phyloP scores from a whole-genome alignment of 306 rosid species.

The Cicer cuneatum region DNA sequence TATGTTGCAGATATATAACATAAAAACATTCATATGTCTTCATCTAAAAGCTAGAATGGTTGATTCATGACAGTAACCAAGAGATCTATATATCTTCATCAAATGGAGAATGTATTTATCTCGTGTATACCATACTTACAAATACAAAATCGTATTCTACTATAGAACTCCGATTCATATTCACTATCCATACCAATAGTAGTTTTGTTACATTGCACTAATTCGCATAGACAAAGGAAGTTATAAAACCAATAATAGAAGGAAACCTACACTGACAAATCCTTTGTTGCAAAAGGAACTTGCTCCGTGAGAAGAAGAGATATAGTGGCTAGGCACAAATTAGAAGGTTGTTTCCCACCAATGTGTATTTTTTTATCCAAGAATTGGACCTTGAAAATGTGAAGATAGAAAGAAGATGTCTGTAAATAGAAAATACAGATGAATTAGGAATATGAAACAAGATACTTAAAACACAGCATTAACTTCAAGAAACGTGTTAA shows the following conservation, averaged over 20 bases:
- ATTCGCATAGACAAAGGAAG: constrained; percentile 33
- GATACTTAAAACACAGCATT: constrained; percentile 25
- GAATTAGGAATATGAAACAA: constrained; percentile 40
- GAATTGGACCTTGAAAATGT: constrained; percentile 85
- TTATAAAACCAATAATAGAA: constrained; percentile 40
- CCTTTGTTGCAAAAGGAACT: constrained; percentile 78
- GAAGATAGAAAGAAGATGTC: constrained; percentile 89
- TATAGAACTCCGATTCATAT: constrained; percentile 30
- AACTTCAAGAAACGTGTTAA: constrained; percentile 12
- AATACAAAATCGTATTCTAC: constrained; percentile 12
- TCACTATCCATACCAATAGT: constrained; percentile 16
- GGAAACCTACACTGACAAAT: constrained; percentile 75
- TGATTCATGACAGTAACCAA: constrained; percentile 21
- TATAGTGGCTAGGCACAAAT: constrained; percentile 71
- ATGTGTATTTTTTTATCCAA: constrained; percentile 73
- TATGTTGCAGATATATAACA: constrained; percentile 8
- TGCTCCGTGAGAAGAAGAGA: constrained; percentile 79
- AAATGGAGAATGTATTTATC: constrained; percentile 21
- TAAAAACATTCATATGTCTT: neutral
- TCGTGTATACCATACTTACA: constrained; percentile 9
- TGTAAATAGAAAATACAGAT: constrained; percentile 55
- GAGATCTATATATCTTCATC: constrained; percentile 7
- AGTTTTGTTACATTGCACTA: constrained; percentile 36
- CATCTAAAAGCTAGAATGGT: constrained; percentile 11
- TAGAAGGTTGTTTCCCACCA: constrained; percentile 95